Evolutionary conservation across 1,139 yeast species (phyloP), one percentile per base, ranked within the genome.

Genomic region (Sugiyamaella paludigena): DNA sequence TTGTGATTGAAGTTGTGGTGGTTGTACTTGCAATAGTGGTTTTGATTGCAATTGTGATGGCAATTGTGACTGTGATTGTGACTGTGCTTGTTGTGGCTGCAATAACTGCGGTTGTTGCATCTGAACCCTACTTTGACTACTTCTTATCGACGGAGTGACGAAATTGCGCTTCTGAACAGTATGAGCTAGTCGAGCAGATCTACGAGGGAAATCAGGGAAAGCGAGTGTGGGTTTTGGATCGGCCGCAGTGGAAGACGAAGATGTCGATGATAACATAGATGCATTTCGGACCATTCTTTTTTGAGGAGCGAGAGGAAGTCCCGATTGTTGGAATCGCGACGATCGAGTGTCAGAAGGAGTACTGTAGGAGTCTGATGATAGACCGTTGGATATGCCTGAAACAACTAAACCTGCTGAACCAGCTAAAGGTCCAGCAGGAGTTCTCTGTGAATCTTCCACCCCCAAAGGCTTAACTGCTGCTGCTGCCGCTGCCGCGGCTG

Each of bases 241-340:
- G 11, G 16, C 16, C 30, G 28, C 36, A 26, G 30, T 8, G 13
- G 30, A 13, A 13, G 33, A n/a, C n/a, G n/a, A 16, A 13, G 31
- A 26, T 4, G 45, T 28, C 31, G 27, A 15, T 8, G 45, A 19
- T 15, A 47, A 28, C 3, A 43, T 37, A n/a, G 48, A 39, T 34
- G 49, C 48, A 30, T 50, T 56, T 16, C 59, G 50, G n/a, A 58
- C 51, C 5, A 58, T 48, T 30, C 64, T 51, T 40, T 58, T 58
- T 36, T 54, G 61, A 5, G 62, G 64, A 7, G 63, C 64, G 12
- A 58, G 51, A 8, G 61, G 61, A 10, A 50, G 42, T 15, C 56
- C 54, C 13, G 42, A 31, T 7, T 27, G 43, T 30, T 31, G 32
- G n/a, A 13, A 39, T 7, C 43, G 43, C 2, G 48, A 39, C 8